Evolutionary conservation across 805 yeast species (phyloP).

Genomic region (Starmera dryadoides): DNA sequence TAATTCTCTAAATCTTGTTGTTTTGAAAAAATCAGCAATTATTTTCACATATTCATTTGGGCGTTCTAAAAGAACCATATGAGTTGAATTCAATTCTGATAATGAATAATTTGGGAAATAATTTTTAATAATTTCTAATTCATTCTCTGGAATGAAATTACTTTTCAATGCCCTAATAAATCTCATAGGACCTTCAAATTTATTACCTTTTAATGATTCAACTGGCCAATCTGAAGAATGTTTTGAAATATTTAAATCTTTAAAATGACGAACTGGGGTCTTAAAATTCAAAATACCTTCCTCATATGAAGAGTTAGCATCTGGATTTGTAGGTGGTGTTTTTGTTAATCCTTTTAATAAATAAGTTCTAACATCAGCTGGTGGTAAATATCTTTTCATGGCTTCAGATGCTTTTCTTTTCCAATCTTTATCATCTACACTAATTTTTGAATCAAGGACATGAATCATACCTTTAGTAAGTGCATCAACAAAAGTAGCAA

Average conservation of each 20-base stretch:
- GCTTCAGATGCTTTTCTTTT: constrained; percentile 16
- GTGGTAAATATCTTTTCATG: constrained; percentile 15
- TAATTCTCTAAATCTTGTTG: constrained; percentile 11
- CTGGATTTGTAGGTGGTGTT: constrained; percentile 13
- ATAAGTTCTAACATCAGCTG: constrained; percentile 23
- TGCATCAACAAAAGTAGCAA: constrained; percentile 24
- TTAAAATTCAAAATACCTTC: constrained; percentile 21
- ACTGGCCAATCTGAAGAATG: constrained; percentile 25
- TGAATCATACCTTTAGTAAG: constrained; percentile 33
- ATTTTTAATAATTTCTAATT: constrained; percentile 15
- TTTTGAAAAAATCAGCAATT: constrained; percentile 18
- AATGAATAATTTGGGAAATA: constrained; percentile 21
- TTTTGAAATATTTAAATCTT: constrained; percentile 12
- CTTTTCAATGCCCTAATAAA: constrained; percentile 33
- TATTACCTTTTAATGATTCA: constrained; percentile 11
- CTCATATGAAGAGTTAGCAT: constrained; percentile 12
- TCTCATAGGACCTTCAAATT: constrained; percentile 28
- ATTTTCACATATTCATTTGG: constrained; percentile 22
- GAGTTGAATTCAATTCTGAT: constrained; percentile 19
- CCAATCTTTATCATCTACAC: constrained; percentile 18
- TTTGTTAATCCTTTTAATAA: constrained; percentile 28
- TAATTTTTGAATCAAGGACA: constrained; percentile 21
- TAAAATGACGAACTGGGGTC: constrained; percentile 22
- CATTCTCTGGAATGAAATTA: constrained; percentile 27
- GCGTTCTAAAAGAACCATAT: constrained; percentile 32